Base-by-base conservation (phyloP, 495 filamentous ascomycete species). In the Lichina pygmaea region DNA sequence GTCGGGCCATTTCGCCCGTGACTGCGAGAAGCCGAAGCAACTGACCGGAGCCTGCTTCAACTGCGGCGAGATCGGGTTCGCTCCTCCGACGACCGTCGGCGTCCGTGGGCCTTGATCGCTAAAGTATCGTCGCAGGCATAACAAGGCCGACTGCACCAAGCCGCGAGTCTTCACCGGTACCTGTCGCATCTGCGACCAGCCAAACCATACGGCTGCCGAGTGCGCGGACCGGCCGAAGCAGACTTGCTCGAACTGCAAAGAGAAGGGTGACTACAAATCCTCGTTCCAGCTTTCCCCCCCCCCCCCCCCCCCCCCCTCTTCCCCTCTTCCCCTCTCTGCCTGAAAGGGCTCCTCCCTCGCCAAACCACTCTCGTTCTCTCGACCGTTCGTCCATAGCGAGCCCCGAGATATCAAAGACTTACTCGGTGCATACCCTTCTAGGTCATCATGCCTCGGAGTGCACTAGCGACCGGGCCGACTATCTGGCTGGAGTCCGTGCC, bases 181-280 rank as follows among this genome's bases (percentile, higher is more conserved):
- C n/a, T 95, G 86, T 63, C 68, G 67, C 42, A 47, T 65, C 47
- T 94, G 86, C 54, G 58, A 65, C n/a, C 54, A 81, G 54, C 65
- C 81, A 49, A 82, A 82, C 4, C 84, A 91, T 49, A 67, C 62
- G 11, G 65, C 76, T 12, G 60, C 66, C 31, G 73, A 82, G 39
- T 94, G 86, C 50, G 82, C 85, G 0, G 59, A 71, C 1, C 70
- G 66, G 47, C 71, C 71, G 3, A 61, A 74, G 7, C 55, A 64
- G 16, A 52, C 70, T 7, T 95, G 86, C 67, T 71, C 66, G 46
- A 82, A 86, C 54, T 95, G 86, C 56, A 62, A 68, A 44, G 46
- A 68, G 43, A 73, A 80, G 61, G 84, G 81, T 78, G 15, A 40
- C 3, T 40, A 2, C 15, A 16, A 40, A 2, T 40, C 15, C 3